A percentile compares a stretch with the other conserved stretches of the same genome.
These are phyloP conservation scores for Glonium stellatum DNA, from an alignment of 495 filamentous ascomycete genomes.

Conservation along the genomic window DNA sequence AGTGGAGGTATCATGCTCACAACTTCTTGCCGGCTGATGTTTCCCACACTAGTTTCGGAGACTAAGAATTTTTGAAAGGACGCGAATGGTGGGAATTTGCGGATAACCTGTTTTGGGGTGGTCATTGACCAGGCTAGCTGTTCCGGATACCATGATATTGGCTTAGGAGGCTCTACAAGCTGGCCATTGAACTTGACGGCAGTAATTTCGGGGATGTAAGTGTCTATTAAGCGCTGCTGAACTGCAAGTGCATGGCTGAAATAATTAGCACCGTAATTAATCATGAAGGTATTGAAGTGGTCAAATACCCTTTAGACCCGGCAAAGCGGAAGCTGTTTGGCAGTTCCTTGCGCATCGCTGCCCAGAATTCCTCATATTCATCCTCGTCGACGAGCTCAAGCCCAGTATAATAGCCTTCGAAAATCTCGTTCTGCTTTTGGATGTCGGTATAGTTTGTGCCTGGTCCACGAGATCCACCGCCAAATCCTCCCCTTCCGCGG, in stretches of 20 bases:
- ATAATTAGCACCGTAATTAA: constrained; percentile 5
- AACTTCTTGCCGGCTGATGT: constrained; percentile 92
- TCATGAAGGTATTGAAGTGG: background rate
- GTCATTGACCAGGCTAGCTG: constrained; percentile 93
- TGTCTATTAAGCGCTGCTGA: constrained; percentile 72
- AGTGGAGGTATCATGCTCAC: constrained; percentile 98
- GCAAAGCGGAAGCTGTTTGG: constrained; percentile 96
- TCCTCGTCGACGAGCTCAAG: constrained; percentile 63
- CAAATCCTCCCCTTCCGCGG: constrained; percentile 31
- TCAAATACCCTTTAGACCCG: constrained; percentile 70
- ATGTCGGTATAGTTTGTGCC: constrained; percentile 49
- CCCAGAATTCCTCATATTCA: constrained; percentile 76
- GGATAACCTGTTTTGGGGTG: constrained; percentile 85
- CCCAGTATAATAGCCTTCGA: constrained; percentile 77
- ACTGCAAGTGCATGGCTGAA: constrained; percentile 77
- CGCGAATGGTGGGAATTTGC: constrained; percentile 84
- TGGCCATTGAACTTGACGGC: constrained; percentile 72
- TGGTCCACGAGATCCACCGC: constrained; percentile 30
- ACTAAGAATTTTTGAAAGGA: constrained; percentile 98
- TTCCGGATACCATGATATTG: constrained; percentile 88
- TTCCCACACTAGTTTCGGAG: constrained; percentile 91
- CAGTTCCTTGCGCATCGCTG: constrained; percentile 66
- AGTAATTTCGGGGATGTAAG: constrained; percentile 81
- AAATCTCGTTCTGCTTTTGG: constrained; percentile 63
- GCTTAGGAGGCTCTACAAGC: constrained; percentile 67